A percentile compares a stretch with the other conserved stretches of the same genome.
Conservation (phyloP, 768 basidiomycete genomes). For the Dentipellis sp. region DNA sequence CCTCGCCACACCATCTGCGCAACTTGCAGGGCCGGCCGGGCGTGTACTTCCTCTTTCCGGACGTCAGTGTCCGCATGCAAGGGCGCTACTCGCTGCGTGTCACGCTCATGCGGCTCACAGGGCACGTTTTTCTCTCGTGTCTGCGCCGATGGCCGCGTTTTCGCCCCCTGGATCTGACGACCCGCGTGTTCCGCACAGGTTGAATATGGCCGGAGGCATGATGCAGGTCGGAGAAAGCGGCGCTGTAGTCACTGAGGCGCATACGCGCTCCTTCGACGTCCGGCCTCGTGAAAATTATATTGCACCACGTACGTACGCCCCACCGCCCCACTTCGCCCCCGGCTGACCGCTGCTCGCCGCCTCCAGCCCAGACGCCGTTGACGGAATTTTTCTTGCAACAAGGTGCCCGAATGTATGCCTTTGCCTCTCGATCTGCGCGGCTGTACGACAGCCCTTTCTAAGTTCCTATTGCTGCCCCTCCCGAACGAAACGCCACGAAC, state of each 20-base stretch:
- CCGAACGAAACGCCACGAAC: not conserved
- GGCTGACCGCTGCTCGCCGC: conserved; percentile 10
- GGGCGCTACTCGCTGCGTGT: conserved; percentile 73
- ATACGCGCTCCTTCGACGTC: conserved; percentile 73
- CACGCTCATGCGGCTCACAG: conserved; percentile 63
- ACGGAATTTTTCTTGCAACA: conserved; percentile 52
- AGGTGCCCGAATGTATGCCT: conserved; percentile 47
- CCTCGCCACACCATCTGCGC: conserved; percentile 69
- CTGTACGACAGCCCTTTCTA: conserved; percentile 13
- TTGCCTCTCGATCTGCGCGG: conserved; percentile 26
- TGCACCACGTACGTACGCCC: conserved; percentile 56
- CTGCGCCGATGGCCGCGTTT: not conserved
- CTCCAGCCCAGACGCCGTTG: conserved; percentile 37
- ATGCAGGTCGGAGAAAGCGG: conserved; percentile 40
- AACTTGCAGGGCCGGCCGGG: conserved; percentile 75
- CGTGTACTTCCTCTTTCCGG: conserved; percentile 86
- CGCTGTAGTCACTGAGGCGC: conserved; percentile 58
- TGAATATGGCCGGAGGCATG: conserved; percentile 35
- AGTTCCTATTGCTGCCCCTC: conserved; percentile 8
- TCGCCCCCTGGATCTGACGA: not conserved
- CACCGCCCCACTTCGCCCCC: conserved; percentile 7
- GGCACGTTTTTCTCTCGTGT: conserved; percentile 37
- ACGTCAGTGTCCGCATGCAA: conserved; percentile 75
- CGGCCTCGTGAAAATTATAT: conserved; percentile 63
- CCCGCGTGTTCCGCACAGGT: conserved; percentile 35